These are phyloP conservation scores for Acanthamoeba sp. DNA, from an alignment of 208 protist species.

Conservation along the genomic window DNA sequence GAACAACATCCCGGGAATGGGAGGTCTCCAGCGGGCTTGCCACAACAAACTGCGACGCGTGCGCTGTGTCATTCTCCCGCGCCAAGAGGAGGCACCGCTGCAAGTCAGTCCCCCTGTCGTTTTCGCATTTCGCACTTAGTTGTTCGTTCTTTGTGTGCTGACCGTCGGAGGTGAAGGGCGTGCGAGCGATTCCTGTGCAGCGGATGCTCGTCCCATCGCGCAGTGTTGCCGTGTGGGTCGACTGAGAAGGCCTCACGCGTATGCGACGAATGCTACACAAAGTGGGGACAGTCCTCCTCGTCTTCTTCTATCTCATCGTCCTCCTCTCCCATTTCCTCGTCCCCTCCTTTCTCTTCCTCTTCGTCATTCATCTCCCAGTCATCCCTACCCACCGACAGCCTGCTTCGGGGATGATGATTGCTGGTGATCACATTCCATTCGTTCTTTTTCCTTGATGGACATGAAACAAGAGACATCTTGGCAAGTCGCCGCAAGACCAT, in stretches of 20 bases:
- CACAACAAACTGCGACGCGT: neutral
- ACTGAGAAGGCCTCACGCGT: neutral
- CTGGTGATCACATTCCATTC: no score
- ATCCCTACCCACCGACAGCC: no score
- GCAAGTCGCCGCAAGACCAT: no score
- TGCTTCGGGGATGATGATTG: no score
- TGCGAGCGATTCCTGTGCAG: constrained; percentile 18
- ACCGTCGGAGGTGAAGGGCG: neutral
- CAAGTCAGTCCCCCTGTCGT: neutral
- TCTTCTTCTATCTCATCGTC: neutral
- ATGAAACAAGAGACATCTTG: no score
- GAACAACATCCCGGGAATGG: neutral
- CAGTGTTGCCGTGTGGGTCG: neutral
- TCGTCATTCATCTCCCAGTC: no score
- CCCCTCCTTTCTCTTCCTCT: no score
- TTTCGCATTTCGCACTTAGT: neutral
- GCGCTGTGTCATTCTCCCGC: neutral
- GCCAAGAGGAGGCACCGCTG: constrained; percentile 20
- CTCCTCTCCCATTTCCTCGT: no score
- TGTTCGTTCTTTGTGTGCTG: neutral
- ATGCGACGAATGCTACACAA: constrained; percentile 25
- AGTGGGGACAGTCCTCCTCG: neutral
- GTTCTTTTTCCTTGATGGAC: no score
- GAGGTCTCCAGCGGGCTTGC: neutral
- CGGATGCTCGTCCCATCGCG: neutral